phyloP scores from a whole-genome alignment of 805 yeast species.

The Metschnikowia anglica region DNA sequence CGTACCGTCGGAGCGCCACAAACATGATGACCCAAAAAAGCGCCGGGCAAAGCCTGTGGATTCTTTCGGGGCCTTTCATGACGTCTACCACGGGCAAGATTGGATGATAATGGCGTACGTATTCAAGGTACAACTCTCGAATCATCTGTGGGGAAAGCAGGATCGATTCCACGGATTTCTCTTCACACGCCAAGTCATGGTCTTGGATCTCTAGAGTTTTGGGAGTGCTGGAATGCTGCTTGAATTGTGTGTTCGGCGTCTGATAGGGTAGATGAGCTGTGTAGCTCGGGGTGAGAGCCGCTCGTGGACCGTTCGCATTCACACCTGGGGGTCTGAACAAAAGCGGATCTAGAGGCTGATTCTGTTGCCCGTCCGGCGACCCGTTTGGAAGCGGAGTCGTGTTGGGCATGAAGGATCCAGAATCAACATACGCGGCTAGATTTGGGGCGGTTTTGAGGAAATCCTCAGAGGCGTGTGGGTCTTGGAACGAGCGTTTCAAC shows the following conservation, averaged over 20 bases:
- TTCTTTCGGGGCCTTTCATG: conserved; percentile 73
- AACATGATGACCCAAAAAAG: conserved; percentile 92
- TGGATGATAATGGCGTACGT: conserved; percentile 75
- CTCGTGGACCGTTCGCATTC: too few species aligned
- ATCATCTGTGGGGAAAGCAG: conserved; percentile 62
- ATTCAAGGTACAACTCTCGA: conserved; percentile 62
- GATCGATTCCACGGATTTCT: conserved; percentile 72
- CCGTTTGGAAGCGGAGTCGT: not conserved
- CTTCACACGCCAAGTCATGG: conserved; percentile 46
- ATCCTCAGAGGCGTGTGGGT: conserved; percentile 27
- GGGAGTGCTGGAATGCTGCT: not conserved
- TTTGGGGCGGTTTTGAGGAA: conserved; percentile 6
- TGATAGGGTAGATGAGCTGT: not conserved
- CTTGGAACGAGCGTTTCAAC: conserved; percentile 52
- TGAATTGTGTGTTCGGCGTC: not conserved
- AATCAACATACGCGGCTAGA: conserved; percentile 5
- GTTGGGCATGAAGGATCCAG: not conserved
- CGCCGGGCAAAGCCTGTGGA: conserved; percentile 79
- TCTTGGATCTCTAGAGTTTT: conserved; percentile 4
- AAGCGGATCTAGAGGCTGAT: not conserved
- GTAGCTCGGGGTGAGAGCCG: not conserved
- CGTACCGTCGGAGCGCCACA: conserved; percentile 70
- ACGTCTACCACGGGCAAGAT: conserved; percentile 87
- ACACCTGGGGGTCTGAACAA: not conserved
- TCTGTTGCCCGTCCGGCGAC: not conserved